Evolutionary conservation across 2,329 filamentous ascomycete genomes (phyloP), one percentile per base, ranked within the genome.

Genomic region (Xylariales sp.): DNA sequence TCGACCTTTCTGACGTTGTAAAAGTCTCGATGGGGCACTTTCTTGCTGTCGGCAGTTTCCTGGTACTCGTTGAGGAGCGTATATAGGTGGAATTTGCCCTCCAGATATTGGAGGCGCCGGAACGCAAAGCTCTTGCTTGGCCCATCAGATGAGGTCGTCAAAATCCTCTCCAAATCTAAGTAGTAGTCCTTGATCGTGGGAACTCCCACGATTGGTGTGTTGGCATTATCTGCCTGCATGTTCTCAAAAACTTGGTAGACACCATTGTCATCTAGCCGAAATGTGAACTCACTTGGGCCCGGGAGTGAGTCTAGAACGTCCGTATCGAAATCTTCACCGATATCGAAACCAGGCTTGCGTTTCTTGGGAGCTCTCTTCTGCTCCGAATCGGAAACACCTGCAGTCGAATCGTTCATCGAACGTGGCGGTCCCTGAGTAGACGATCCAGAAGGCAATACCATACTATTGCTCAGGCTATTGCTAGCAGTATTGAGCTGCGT

Each of bases 1-100:
- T 98, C 93, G 35, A 98, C 93, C 62, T 98, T 98, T 57, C 93
- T 79, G 33, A 98, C 93, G 57, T 98, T 98, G 70, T 98, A 98
- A 58, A 98, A 98, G 63, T 98, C 93, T 68, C 93, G 82, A 63
- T 98, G 93, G 3, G 93, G 93, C 38, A 97, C 93, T 53, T 87
- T 91, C 62, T 98, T 98, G 60, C 88, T 96, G 67, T 98, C 93
- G 42, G 93, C 91, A 37, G 94, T 93, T 63, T 98, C 93, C 57
- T 97, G 90, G 51, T 97, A 97, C 61, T 96, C 93, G 57, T 98
- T 97, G 41, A 97, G 69, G 20, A 98, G 76, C 16, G 83, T 79
- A 57, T 98, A 96, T 16, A 98, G 74, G 57, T 96, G 95, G 66
- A 95, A 98, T 58, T 96, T 96, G 43, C 89, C 91, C 66, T 98